These are phyloP conservation scores for Fusarium solani-melongenae DNA, from an alignment of 2,329 filamentous ascomycete genomes.

Conservation along the genomic window DNA sequence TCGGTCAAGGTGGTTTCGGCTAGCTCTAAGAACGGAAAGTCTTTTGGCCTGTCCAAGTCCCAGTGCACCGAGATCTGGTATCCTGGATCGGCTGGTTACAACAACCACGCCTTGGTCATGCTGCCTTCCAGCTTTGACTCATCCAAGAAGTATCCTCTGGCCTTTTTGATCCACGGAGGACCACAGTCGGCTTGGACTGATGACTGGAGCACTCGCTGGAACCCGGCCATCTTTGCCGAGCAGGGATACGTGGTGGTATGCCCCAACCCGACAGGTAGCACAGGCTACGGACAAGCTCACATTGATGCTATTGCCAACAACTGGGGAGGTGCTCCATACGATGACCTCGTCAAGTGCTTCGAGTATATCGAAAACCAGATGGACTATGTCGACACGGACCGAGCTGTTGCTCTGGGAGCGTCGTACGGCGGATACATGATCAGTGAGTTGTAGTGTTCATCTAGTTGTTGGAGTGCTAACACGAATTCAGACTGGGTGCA, in stretches of 20 bases:
- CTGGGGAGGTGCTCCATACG: conserved; percentile 88
- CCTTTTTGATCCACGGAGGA: conserved; percentile 85
- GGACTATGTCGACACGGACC: conserved; percentile 73
- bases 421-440: conserved; percentile 83
- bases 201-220: conserved; percentile 86
- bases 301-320: conserved; percentile 80
- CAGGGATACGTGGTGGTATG: conserved; percentile 86
- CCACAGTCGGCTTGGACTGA: conserved; percentile 82
- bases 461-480: conserved; percentile 32
- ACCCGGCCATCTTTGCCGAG: conserved; percentile 86
- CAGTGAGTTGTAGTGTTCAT: conserved; percentile 55
- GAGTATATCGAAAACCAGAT: conserved; percentile 77
- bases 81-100: conserved; percentile 70
- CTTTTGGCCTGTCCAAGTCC: conserved; percentile 71
- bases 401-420: conserved; percentile 79
- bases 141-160: conserved; percentile 80
- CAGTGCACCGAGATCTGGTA: conserved; percentile 79
- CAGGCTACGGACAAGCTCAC: conserved; percentile 82
- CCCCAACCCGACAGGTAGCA: conserved; percentile 86
- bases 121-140: conserved; percentile 75
- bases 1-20: conserved; percentile 66
- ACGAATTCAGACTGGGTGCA: conserved; percentile 81
- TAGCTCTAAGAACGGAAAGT: conserved; percentile 71
- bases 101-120: conserved; percentile 76
- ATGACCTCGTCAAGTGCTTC: conserved; percentile 83